Conservation (phyloP, 768 basidiomycete species). For the Mrakia gelida region DNA sequence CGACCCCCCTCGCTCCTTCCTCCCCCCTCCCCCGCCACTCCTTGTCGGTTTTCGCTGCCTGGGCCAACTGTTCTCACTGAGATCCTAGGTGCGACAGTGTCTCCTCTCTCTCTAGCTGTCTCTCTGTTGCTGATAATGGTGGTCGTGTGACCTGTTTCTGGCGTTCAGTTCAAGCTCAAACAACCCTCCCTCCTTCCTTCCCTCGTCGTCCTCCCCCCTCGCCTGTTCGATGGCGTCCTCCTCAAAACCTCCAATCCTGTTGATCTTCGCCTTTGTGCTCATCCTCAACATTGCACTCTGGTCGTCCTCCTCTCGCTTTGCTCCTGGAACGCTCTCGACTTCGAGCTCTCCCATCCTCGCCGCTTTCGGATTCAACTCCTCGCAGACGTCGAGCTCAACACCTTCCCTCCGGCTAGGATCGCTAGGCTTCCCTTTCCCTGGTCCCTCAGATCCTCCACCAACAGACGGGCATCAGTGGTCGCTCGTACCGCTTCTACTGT, state of each 20-base stretch:
- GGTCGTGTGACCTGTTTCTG: too few species aligned
- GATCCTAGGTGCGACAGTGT: too few species aligned
- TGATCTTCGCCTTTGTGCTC: conserved; percentile 55
- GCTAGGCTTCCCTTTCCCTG: conserved; percentile 27
- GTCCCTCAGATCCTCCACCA: conserved; percentile 5
- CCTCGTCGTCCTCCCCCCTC: background rate
- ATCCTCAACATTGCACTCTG: conserved; percentile 61
- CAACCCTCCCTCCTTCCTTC: background rate
- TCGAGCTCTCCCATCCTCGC: background rate
- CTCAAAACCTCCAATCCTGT: background rate
- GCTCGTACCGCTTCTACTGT: conserved; percentile 16
- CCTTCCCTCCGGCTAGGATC: background rate
- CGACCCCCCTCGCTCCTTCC: too few species aligned
- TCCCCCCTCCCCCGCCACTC: too few species aligned
- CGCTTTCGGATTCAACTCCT: background rate
- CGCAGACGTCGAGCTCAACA: conserved; percentile 3
- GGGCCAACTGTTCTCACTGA: too few species aligned
- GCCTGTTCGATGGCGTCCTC: background rate
- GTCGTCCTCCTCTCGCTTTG: conserved; percentile 50
- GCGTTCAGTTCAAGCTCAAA: too few species aligned
- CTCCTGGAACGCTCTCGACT: conserved; percentile 47
- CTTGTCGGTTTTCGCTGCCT: too few species aligned
- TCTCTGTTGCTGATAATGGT: too few species aligned
- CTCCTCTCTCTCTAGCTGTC: too few species aligned
- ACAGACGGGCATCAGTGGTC: background rate